A percentile compares a stretch with the other conserved stretches of the same genome.
phyloP scores from a whole-genome alignment of 768 basidiomycete genomes.

The Lactifluus subvellereus region DNA sequence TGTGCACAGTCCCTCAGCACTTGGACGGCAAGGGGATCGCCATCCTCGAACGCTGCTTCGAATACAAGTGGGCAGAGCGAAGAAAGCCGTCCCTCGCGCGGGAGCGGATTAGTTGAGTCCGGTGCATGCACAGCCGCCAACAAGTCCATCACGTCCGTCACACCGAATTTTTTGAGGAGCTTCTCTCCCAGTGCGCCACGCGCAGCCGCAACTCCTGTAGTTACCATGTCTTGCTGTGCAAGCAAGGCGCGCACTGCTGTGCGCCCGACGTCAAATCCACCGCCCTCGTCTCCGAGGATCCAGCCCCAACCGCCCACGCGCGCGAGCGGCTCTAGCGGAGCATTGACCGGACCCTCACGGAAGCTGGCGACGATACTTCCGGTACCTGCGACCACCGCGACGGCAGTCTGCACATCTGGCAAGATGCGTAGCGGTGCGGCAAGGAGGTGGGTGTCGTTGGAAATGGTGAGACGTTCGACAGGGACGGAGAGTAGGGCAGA shows the following conservation, averaged over 20 bases:
- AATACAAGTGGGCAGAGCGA: constrained; percentile 75
- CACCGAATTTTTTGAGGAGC: constrained; percentile 51
- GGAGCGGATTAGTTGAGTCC: constrained; percentile 41
- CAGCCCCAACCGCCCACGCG: constrained; percentile 20
- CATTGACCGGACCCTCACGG: constrained; percentile 30
- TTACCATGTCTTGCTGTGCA: constrained; percentile 46
- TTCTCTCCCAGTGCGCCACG: constrained; percentile 37
- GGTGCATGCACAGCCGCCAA: constrained; percentile 58
- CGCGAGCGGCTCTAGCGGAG: constrained; percentile 11
- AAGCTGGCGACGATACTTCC: constrained; percentile 74
- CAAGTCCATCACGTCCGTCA: constrained; percentile 55
- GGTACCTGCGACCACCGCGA: constrained; percentile 76
- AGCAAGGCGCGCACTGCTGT: constrained; percentile 69
- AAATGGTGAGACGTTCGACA: constrained; percentile 47
- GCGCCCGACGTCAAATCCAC: constrained; percentile 74
- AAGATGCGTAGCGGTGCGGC: constrained; percentile 68
- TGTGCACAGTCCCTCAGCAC: constrained; percentile 50
- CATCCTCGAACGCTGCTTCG: constrained; percentile 61
- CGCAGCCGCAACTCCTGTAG: constrained; percentile 23
- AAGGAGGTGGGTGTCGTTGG: constrained; percentile 82
- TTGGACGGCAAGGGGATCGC: constrained; percentile 57
- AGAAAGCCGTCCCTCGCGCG: constrained; percentile 70
- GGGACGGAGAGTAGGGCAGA: constrained; percentile 56
- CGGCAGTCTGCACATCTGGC: constrained; percentile 52
- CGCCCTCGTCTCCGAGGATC: constrained; percentile 46